Evolutionary conservation across 1,284 basidiomycete genomes (phyloP).

Genomic region (Trametes pubescens): DNA sequence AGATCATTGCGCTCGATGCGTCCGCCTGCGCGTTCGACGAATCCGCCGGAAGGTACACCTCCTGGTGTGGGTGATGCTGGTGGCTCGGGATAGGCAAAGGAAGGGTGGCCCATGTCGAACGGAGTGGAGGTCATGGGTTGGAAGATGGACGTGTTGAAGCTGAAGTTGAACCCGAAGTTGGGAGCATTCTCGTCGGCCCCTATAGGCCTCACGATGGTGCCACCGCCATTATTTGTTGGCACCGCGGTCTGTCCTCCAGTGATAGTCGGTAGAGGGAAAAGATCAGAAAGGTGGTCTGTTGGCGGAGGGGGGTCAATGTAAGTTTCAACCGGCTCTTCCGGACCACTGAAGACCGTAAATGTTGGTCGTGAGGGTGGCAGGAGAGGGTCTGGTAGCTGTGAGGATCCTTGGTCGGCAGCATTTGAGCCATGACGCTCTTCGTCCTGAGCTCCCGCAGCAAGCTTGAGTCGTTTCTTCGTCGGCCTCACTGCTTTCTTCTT

Average conservation of each 20-base stretch:
- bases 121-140: slow-evolving; percentile 63
- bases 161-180: slow-evolving; percentile 53
- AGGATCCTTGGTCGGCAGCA: neutral
- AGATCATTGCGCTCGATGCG: slow-evolving; percentile 42
- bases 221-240: slow-evolving; percentile 35
- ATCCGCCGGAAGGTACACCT: slow-evolving; percentile 38
- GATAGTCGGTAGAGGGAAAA: slow-evolving; percentile 52
- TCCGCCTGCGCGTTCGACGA: slow-evolving; percentile 41
- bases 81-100: slow-evolving; percentile 69
- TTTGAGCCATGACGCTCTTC: slow-evolving; percentile 1
- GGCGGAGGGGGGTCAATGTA: slow-evolving; percentile 37
- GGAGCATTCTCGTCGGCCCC: slow-evolving; percentile 57
- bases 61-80: slow-evolving; percentile 75
- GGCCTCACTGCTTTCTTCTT: slow-evolving; percentile 50
- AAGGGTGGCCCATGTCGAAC: slow-evolving; percentile 44
- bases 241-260: slow-evolving; percentile 20
- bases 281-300: slow-evolving; percentile 56
- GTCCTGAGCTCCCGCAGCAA: slow-evolving; percentile 25
- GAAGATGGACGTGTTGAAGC: slow-evolving; percentile 48
- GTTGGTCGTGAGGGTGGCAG: slow-evolving; percentile 28
- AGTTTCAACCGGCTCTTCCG: slow-evolving; percentile 41
- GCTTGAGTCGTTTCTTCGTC: slow-evolving; percentile 60
- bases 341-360: slow-evolving; percentile 44
- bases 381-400: slow-evolving; percentile 8
- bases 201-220: slow-evolving; percentile 46